Evolutionary conservation across 345 rosid species (phyloP), one percentile per base, ranked within the genome.

Genomic region (Combretum micranthum): DNA sequence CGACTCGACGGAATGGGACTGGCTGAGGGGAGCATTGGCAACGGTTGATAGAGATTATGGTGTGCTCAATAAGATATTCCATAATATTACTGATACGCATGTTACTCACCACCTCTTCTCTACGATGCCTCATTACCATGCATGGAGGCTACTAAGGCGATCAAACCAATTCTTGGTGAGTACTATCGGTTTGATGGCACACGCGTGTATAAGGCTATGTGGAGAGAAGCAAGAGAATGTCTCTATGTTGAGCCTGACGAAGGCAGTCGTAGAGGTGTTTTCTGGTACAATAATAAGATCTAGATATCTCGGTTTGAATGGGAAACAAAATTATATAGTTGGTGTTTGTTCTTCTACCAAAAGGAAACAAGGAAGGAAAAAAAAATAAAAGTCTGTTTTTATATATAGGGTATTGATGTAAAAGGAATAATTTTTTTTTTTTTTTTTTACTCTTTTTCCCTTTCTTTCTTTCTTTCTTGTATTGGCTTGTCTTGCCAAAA

Each of bases 201-300:
- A 0, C 83, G 86, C 13, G 2, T 79, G 25, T 59, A 64, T 73
- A 67, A 57, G 66, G 86, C 86, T 0, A 54, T 79, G 58, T 84
- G 83, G 83, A 73, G 90, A 63, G 90, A 81, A 65, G 81, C 81
- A 0, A 81, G 54, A 62, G 84, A 81, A 69, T 84, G 90, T 18
- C 56, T 81, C 16, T 84, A 75, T 17, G 86, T 81, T 0, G 83
- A 81, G 69, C 76, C 73, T 0, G 86, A 83, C 9, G 79, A 73
- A 13, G 69, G 23, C 5, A 51, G 42, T n/a, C 37, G 55, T 39
- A 52, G 63, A 62, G 90, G 90, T 12, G 62, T 84, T 50, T 77
- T 69, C 68, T 84, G 90, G 90, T 84, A 84, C 59, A 52, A 64
- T 44, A 84, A 77, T 64, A 77, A 75, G 76, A 49, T 70, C 10